These are phyloP conservation scores for Starmera pachycereana DNA, from an alignment of 805 yeast species.

Conservation along the genomic window DNA sequence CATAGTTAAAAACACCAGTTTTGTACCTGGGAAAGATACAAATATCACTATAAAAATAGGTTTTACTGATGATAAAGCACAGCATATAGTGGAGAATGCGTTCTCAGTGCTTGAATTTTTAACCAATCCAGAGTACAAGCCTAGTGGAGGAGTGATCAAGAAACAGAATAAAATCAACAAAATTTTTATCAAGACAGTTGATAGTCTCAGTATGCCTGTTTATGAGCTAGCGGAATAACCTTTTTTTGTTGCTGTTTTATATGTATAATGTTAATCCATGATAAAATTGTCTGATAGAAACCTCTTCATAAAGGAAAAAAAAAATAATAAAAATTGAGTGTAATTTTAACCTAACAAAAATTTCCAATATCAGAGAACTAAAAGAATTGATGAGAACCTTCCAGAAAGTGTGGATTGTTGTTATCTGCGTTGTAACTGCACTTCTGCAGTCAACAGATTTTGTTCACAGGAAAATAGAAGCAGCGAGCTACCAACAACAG, in stretches of 20 bases:
- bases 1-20: conserved; percentile 52
- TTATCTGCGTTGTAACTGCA: conserved; percentile 13
- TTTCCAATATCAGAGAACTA: background rate
- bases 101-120: conserved; percentile 41
- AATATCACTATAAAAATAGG: conserved; percentile 56
- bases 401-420: conserved; percentile 18
- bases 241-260: background rate
- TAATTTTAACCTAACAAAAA: no score
- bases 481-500: conserved; percentile 8
- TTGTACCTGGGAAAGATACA: conserved; percentile 53
- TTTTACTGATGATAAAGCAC: conserved; percentile 31
- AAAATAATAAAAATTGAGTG: no score
- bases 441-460: conserved; percentile 11
- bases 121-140: conserved; percentile 31
- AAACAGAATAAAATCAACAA: conserved; percentile 35
- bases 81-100: conserved; percentile 40
- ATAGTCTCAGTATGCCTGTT: conserved; percentile 58
- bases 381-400: conserved; percentile 10
- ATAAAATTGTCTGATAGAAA: no score
- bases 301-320: no score
- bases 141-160: conserved; percentile 50
- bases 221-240: conserved; percentile 10
- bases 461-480: conserved; percentile 13
- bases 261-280: no score
- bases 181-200: conserved; percentile 53